Conservation (phyloP, 129 eudicot genomes). For the Flaveria bidentis region DNA sequence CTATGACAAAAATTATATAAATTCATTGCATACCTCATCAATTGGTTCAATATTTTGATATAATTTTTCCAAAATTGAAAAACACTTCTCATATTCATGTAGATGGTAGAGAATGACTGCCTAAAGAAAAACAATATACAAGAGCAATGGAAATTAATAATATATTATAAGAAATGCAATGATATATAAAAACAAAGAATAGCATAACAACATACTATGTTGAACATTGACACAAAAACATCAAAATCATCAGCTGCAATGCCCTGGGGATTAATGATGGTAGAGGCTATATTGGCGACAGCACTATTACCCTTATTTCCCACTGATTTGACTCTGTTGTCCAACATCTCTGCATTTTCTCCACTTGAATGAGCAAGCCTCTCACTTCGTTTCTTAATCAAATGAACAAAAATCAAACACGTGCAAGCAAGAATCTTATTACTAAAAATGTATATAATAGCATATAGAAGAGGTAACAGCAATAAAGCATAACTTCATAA, state of each 20-base stretch:
- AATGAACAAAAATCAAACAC: conserved; percentile 28
- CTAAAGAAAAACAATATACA: conserved; percentile 41
- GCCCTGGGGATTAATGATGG: conserved; percentile 37
- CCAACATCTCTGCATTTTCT: conserved; percentile 47
- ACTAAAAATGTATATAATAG: not conserved
- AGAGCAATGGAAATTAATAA: conserved; percentile 1
- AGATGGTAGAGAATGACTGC: conserved; percentile 75
- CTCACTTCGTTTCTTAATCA: conserved; percentile 59
- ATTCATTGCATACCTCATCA: conserved; percentile 62
- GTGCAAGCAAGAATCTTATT: not conserved
- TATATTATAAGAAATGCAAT: not conserved
- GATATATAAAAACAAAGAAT: conserved; percentile 17
- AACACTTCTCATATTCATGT: conserved; percentile 71
- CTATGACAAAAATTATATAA: not conserved
- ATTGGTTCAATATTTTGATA: conserved; percentile 87
- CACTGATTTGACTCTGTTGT: conserved; percentile 43
- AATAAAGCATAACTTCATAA: not conserved
- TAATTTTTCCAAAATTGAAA: conserved; percentile 63
- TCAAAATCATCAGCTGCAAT: conserved; percentile 67
- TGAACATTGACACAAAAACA: conserved; percentile 61
- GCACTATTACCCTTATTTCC: conserved; percentile 42
- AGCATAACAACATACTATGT: conserved; percentile 59
- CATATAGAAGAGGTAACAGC: not conserved
- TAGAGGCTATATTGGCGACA: conserved; percentile 34
- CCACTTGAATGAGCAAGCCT: conserved; percentile 69